These are phyloP conservation scores for Lentinula detonsa DNA, from an alignment of 768 basidiomycete species.

Conservation along the genomic window DNA sequence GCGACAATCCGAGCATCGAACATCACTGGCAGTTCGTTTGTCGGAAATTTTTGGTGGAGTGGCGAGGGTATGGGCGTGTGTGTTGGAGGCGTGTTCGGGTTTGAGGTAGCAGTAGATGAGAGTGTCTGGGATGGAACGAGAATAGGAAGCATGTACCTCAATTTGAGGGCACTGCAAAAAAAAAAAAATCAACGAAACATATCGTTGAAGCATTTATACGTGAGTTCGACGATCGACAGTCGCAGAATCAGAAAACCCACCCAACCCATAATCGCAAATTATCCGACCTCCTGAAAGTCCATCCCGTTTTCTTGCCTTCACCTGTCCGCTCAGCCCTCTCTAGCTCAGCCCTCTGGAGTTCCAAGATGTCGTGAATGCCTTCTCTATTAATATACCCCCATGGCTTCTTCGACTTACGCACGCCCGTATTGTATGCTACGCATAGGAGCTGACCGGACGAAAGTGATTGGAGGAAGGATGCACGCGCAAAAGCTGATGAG, in stretches of 20 bases:
- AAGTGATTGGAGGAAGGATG: constrained; percentile 46
- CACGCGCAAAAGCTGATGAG: constrained; percentile 23
- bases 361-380: constrained; percentile 73
- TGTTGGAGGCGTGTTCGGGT: constrained; percentile 17
- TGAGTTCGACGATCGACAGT: background rate
- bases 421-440: constrained; percentile 71
- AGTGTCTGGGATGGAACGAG: constrained; percentile 38
- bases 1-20: constrained; percentile 78
- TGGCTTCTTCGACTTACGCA: constrained; percentile 74
- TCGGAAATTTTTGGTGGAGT: constrained; percentile 28
- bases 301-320: constrained; percentile 47
- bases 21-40: constrained; percentile 44
- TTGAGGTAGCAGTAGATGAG: constrained; percentile 14
- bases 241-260: constrained; percentile 35
- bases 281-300: constrained; percentile 84
- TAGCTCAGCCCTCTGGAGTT: constrained; percentile 48
- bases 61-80: constrained; percentile 18
- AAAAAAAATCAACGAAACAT: background rate
- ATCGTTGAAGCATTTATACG: background rate
- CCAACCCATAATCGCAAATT: constrained; percentile 83
- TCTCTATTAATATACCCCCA: constrained; percentile 84
- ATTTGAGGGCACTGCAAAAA: constrained; percentile 60
- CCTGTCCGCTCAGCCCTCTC: constrained; percentile 24
- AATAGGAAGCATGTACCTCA: constrained; percentile 76
- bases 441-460: constrained; percentile 81